These are phyloP conservation scores for Pseudocercospora musae DNA, from an alignment of 2,329 filamentous ascomycete genomes.

Conservation along the genomic window DNA sequence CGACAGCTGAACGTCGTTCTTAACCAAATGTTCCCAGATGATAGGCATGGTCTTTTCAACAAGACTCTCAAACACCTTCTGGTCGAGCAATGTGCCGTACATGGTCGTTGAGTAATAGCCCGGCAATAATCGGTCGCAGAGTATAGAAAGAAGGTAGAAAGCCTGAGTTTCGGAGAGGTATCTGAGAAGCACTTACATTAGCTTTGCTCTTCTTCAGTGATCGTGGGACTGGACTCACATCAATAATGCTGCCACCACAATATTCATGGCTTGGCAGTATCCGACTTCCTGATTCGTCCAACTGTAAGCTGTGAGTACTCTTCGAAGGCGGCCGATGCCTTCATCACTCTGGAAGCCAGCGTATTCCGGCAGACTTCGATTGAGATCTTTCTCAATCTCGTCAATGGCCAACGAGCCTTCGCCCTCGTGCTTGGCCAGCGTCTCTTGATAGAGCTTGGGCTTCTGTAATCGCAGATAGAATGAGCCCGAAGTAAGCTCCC, in stretches of 20 bases:
- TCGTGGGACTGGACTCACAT: slow-evolving; percentile 53
- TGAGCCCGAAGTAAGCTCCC: slow-evolving; percentile 91
- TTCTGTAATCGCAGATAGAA: slow-evolving; percentile 83
- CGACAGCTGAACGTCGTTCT: slow-evolving; percentile 93
- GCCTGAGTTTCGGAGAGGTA: slow-evolving; percentile 97
- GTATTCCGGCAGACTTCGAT: slow-evolving; percentile 93
- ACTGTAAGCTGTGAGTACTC: slow-evolving; percentile 94
- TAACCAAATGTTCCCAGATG: slow-evolving; percentile 95
- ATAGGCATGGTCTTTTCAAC: slow-evolving; percentile 99
- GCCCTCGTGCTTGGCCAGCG: slow-evolving; percentile 76
- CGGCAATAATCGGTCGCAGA: slow-evolving; percentile 89
- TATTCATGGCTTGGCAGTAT: slow-evolving; percentile 99
- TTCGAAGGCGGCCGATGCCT: slow-evolving; percentile 81
- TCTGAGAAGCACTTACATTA: slow-evolving; percentile 42
- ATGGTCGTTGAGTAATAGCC: slow-evolving; percentile 99
- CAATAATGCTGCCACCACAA: slow-evolving; percentile 92
- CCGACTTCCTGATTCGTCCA: slow-evolving; percentile 95
- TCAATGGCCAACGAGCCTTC: slow-evolving; percentile 92
- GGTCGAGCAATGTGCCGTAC: slow-evolving; percentile 95
- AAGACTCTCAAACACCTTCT: slow-evolving; percentile 93
- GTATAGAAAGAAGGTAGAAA: slow-evolving; percentile 85
- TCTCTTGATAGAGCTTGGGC: slow-evolving; percentile 79
- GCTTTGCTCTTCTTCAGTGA: background rate
- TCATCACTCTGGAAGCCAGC: slow-evolving; percentile 96
- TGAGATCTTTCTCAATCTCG: slow-evolving; percentile 98